Base-by-base conservation (phyloP, 176 grass and related monocot species). In the Aegilops umbellulata region DNA sequence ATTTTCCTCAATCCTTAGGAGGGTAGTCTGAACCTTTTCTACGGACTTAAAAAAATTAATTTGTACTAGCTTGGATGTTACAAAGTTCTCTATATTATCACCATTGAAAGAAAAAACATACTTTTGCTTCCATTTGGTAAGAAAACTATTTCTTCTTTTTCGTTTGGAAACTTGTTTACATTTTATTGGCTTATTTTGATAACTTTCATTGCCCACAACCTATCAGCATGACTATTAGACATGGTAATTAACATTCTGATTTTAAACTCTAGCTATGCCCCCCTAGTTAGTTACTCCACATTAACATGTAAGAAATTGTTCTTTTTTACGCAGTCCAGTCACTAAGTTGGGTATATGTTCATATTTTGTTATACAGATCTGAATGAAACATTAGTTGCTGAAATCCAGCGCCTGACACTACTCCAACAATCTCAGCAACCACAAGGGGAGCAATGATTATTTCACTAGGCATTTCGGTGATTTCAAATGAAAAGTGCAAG, bases 331-430 rank as follows among this genome's bases (percentile, higher is more conserved):
- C 32, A 32, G 63, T 49, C 15, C 6, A 15, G 24, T 66, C 24
- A 66, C 25, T 81, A 47, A 81, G 19, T 2, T 5, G 3, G 2
- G 44, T 15, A 16, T 68, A 16, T 68, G 13, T 49, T 34, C 19
- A 63, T 77, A 17, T 74, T 38, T 29, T 4, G 57, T 8, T 85
- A 14, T 77, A 19, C 80, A 94, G 89, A 74, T 82, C 78, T 91
- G 71, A 89, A 89, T 61, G 76, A 94, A 38, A 80, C 83, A 65
- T 73, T 94, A 63, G 87, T 30, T 31, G 86, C 29, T 1, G 89
- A 91, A 80, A 79, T 94, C 30, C 74, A 82, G 11, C 75, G 53
- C 66, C 80, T 94, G 47, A 46, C 39, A 31, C 25, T 4, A 10
- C 41, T 6, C 22, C 71, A 82, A 22, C 34, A 90, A 35, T 70